Conservation (phyloP, 352 stramenopile genomes). For the Pythium rhizo-oryzae region DNA sequence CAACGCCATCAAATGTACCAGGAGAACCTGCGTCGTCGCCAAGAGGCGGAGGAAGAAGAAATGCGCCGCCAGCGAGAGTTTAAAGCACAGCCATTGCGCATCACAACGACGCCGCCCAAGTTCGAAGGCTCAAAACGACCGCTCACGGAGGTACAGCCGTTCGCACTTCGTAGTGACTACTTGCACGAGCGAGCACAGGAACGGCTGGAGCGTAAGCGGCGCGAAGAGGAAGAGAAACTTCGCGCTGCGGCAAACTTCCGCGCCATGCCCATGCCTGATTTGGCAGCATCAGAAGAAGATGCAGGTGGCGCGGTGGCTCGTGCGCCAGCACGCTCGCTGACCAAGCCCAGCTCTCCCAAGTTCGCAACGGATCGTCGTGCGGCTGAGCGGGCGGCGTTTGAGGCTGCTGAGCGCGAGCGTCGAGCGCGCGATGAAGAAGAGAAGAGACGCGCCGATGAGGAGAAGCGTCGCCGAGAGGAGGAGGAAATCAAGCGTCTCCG, state of each 20-base stretch:
- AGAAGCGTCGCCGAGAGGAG: constrained; percentile 52
- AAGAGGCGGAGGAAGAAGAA: constrained; percentile 62
- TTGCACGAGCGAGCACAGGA: constrained; percentile 63
- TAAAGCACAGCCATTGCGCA: constrained; percentile 68
- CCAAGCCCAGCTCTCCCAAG: constrained; percentile 38
- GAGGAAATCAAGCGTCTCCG: constrained; percentile 74
- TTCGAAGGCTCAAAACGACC: constrained; percentile 78
- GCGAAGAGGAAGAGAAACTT: constrained; percentile 56
- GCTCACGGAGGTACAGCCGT: constrained; percentile 69
- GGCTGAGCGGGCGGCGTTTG: constrained; percentile 64
- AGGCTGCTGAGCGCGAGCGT: constrained; percentile 70
- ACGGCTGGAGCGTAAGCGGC: constrained; percentile 54
- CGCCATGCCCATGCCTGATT: constrained; percentile 69
- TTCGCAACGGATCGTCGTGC: constrained; percentile 66
- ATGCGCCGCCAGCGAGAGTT: constrained; percentile 62
- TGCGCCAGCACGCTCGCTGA: constrained; percentile 19
- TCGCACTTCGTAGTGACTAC: constrained; percentile 56
- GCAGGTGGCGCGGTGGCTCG: not conserved
- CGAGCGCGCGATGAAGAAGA: constrained; percentile 65
- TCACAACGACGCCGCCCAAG: constrained; percentile 51
- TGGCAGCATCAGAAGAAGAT: constrained; percentile 16
- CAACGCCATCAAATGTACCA: constrained; percentile 75
- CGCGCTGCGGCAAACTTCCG: constrained; percentile 52
- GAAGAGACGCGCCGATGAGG: constrained; percentile 51
- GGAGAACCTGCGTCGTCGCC: constrained; percentile 60